Percentiles rank a stretch among this genome's conserved stretches.
phyloP scores from a whole-genome alignment of 257 asterid species.

The Fraxinus quadrangulata region DNA sequence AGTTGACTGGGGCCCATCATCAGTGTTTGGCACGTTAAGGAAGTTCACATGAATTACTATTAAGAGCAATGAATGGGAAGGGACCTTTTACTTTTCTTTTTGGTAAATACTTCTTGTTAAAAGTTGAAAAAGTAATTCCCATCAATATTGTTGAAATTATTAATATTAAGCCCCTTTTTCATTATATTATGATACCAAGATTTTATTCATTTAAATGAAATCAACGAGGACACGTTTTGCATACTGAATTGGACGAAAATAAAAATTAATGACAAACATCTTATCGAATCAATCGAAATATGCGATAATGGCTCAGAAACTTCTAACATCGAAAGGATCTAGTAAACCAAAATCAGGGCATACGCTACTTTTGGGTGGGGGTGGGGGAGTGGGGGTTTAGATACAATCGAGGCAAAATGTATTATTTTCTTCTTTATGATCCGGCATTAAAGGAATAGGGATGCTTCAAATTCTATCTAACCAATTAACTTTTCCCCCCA shows the following conservation, averaged over 20 bases:
- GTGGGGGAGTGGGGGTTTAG: too few relatives aligned
- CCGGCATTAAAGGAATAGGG: not conserved
- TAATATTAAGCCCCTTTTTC: not conserved
- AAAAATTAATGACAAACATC: not conserved
- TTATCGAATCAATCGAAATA: not conserved
- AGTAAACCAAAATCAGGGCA: too few relatives aligned
- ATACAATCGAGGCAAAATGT: too few relatives aligned
- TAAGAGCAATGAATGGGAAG: constrained; percentile 28
- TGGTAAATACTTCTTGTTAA: constrained; percentile 24
- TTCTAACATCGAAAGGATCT: too few relatives aligned
- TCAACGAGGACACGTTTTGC: not conserved
- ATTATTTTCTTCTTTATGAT: not conserved
- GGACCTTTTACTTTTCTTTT: constrained; percentile 33
- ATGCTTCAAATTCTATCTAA: not conserved
- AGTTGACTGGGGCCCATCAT: not conserved
- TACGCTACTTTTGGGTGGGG: too few relatives aligned
- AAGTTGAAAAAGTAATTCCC: constrained; percentile 10
- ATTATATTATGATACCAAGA: too few relatives aligned
- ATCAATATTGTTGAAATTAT: constrained; percentile 7
- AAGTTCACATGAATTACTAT: constrained; percentile 16
- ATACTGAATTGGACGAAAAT: too few relatives aligned
- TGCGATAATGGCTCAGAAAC: too few relatives aligned
- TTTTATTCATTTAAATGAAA: not conserved
- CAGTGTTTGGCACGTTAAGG: constrained; percentile 1
- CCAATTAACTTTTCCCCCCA: not conserved